A percentile compares a stretch with the other conserved stretches of the same genome.
phyloP scores from a whole-genome alignment of 768 basidiomycete genomes.

The Leccinellum luteum region DNA sequence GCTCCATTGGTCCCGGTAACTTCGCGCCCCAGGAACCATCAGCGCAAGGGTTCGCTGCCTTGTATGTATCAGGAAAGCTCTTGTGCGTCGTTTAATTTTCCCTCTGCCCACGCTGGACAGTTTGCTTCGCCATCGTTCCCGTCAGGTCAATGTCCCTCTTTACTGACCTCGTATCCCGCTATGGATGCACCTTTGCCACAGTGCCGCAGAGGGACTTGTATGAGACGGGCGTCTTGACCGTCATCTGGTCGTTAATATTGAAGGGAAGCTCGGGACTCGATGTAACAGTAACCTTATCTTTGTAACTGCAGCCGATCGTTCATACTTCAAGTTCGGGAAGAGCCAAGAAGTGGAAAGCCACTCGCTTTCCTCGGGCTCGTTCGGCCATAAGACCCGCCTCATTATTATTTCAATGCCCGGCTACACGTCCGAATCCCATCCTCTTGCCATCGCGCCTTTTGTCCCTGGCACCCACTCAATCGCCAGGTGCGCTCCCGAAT shows the following conservation, averaged over 20 bases:
- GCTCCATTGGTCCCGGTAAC: not conserved
- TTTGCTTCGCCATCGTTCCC: not conserved
- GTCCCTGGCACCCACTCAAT: not conserved
- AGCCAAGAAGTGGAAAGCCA: slow-evolving; percentile 20
- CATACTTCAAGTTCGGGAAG: slow-evolving; percentile 16
- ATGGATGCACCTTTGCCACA: not conserved
- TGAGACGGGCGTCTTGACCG: slow-evolving; percentile 5
- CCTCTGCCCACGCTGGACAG: not conserved
- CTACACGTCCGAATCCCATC: slow-evolving; percentile 2
- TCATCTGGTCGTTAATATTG: slow-evolving; percentile 12
- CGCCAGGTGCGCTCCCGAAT: slow-evolving; percentile 3
- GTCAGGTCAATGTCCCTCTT: not conserved
- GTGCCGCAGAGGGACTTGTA: not conserved
- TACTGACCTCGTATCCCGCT: not conserved
- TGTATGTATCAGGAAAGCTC: not conserved
- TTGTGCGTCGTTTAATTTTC: not conserved
- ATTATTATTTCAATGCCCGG: slow-evolving; percentile 15
- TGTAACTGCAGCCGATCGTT: slow-evolving; percentile 19
- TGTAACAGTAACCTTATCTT: slow-evolving; percentile 27
- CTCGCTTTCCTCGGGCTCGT: slow-evolving; percentile 16
- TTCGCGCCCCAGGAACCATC: slow-evolving; percentile 25
- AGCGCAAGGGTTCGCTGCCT: slow-evolving; percentile 12
- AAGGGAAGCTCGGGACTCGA: slow-evolving; percentile 13
- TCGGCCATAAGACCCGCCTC: not conserved
- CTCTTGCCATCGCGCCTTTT: not conserved